These are phyloP conservation scores for Xylaria digitata DNA, from an alignment of 2,329 filamentous ascomycete genomes.

Conservation along the genomic window DNA sequence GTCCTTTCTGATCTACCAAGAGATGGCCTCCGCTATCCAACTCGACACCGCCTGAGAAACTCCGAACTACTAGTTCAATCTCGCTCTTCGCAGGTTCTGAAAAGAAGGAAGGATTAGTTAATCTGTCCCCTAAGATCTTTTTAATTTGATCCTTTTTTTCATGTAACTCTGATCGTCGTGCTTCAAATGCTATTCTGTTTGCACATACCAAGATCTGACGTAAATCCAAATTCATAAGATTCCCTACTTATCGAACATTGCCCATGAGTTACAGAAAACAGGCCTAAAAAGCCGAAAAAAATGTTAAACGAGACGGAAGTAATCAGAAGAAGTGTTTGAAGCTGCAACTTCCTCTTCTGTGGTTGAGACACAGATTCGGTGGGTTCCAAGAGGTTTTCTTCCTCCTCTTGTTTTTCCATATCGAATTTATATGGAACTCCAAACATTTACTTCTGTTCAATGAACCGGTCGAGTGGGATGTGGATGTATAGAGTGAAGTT, in stretches of 20 bases:
- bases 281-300: slow-evolving; percentile 6
- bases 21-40: slow-evolving; percentile 17
- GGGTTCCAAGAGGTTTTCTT: neutral
- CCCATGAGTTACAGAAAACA: neutral
- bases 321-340: neutral
- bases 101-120: neutral
- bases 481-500: neutral
- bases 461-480: neutral
- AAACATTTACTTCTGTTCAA: neutral
- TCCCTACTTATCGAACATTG: neutral
- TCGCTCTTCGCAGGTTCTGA: slow-evolving; percentile 16
- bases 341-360: neutral
- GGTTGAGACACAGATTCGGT: neutral
- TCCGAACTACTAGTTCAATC: slow-evolving; percentile 18
- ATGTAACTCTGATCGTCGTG: neutral
- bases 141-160: neutral
- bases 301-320: neutral
- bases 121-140: neutral
- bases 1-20: slow-evolving; percentile 8
- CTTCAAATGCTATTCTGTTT: neutral
- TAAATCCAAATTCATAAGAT: slow-evolving; percentile 1
- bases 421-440: neutral
- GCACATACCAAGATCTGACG: slow-evolving; percentile 1
- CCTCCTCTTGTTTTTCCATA: slow-evolving; percentile 2
- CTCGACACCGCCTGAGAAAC: slow-evolving; percentile 19